Evolutionary conservation across 768 basidiomycete genomes (phyloP).

Genomic region (Exsudoporus frostii): DNA sequence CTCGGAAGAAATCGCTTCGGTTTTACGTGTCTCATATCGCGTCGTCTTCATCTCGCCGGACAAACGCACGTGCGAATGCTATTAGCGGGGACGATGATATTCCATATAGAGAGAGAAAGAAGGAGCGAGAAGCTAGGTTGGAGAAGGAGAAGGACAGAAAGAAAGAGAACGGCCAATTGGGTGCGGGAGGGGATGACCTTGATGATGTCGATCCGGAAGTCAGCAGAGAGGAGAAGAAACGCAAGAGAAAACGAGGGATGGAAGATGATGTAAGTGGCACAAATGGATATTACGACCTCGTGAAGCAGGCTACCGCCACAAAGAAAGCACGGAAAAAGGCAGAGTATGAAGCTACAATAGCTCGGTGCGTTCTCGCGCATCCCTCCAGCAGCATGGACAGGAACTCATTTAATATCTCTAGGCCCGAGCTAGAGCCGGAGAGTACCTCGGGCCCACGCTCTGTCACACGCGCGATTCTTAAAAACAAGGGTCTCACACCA

Average conservation of each 20-base stretch:
- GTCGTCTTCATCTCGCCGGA: slow-evolving; percentile 69
- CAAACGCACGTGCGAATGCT: slow-evolving; percentile 65
- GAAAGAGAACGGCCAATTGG: slow-evolving; percentile 32
- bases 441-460: slow-evolving; percentile 73
- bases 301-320: slow-evolving; percentile 68
- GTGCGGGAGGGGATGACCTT: slow-evolving; percentile 64
- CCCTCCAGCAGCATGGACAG: slow-evolving; percentile 6
- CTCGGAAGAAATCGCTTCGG: slow-evolving; percentile 76
- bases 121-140: slow-evolving; percentile 54
- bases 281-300: slow-evolving; percentile 88
- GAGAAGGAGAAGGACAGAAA: slow-evolving; percentile 42
- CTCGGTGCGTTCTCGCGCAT: slow-evolving; percentile 44
- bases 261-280: slow-evolving; percentile 46
- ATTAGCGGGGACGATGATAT: slow-evolving; percentile 93
- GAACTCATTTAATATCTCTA: slow-evolving; percentile 11
- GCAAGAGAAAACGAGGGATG: slow-evolving; percentile 37
- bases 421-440: slow-evolving; percentile 35
- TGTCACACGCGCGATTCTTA: slow-evolving; percentile 85
- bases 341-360: slow-evolving; percentile 68
- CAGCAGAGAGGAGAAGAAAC: slow-evolving; percentile 32
- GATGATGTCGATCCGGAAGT: slow-evolving; percentile 52
- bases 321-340: slow-evolving; percentile 78
- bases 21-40: slow-evolving; percentile 96
- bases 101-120: slow-evolving; percentile 77
- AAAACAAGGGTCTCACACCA: slow-evolving; percentile 93